Percentiles rank a stretch among this genome's conserved stretches.
phyloP scores from a whole-genome alignment of 2,329 filamentous ascomycete genomes.

The Chaetomiaceae sp. region DNA sequence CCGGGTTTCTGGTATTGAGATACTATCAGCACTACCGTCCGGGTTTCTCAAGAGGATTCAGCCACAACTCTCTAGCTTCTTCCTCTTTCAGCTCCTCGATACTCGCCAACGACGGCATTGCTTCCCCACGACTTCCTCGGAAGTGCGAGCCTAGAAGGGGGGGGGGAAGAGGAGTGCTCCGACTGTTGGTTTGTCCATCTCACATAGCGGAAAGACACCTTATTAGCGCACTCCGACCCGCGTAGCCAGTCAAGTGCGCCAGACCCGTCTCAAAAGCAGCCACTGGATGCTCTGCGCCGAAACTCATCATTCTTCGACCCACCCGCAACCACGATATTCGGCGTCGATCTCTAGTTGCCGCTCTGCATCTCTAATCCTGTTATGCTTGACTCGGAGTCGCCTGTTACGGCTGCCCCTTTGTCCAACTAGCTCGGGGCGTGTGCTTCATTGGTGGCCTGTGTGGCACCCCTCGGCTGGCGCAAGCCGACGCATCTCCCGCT shows the following conservation, averaged over 20 bases:
- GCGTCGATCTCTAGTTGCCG: constrained; percentile 27
- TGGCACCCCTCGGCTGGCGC: constrained; percentile 12
- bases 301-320: constrained; percentile 31
- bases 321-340: constrained; percentile 25
- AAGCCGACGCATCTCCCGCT: constrained; percentile 15
- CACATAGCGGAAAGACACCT: constrained; percentile 30
- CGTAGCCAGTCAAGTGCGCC: constrained; percentile 38
- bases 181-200: constrained; percentile 33
- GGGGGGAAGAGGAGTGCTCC: constrained; percentile 27
- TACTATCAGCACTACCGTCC: not conserved
- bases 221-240: constrained; percentile 32
- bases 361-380: constrained; percentile 22
- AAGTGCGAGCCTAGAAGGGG: constrained; percentile 13
- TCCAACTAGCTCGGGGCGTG: constrained; percentile 14
- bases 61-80: not conserved
- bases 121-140: constrained; percentile 2
- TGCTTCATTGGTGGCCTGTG: constrained; percentile 15
- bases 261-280: constrained; percentile 33
- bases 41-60: constrained; percentile 8
- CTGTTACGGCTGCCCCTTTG: constrained; percentile 10
- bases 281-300: constrained; percentile 38
- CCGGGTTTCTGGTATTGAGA: not conserved
- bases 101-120: constrained; percentile 2
- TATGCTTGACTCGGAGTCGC: constrained; percentile 21
- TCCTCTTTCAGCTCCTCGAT: constrained; percentile 10